Conservation (phyloP, 768 basidiomycete species). For the Russula sp. region DNA sequence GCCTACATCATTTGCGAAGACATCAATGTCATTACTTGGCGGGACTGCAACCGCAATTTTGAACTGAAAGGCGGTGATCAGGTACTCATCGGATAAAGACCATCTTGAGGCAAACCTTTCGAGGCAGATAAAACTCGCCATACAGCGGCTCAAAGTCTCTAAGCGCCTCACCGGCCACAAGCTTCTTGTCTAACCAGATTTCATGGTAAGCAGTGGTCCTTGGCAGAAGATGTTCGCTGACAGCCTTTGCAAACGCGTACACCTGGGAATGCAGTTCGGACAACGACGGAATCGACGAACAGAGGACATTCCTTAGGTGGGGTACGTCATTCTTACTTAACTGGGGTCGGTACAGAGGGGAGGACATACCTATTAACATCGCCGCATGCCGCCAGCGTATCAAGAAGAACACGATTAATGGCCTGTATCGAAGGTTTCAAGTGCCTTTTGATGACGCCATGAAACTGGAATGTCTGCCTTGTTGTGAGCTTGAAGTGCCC, state of each 20-base stretch:
- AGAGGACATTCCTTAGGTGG: slow-evolving; percentile 70
- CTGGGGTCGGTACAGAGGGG: background rate
- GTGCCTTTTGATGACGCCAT: slow-evolving; percentile 96
- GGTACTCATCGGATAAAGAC: slow-evolving; percentile 4
- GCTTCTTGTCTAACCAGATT: slow-evolving; percentile 98
- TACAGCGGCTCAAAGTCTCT: slow-evolving; percentile 97
- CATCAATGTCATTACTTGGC: slow-evolving; percentile 92
- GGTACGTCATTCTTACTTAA: slow-evolving; percentile 7
- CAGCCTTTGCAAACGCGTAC: slow-evolving; percentile 72
- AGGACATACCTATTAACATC: slow-evolving; percentile 81
- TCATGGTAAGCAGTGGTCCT: slow-evolving; percentile 94
- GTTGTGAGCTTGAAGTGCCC: slow-evolving; percentile 97
- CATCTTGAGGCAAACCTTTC: slow-evolving; percentile 52
- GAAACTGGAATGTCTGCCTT: slow-evolving; percentile 98
- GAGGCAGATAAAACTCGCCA: slow-evolving; percentile 92
- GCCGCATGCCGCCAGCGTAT: slow-evolving; percentile 96
- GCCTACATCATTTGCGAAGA: slow-evolving; percentile 93
- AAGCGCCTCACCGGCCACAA: slow-evolving; percentile 88
- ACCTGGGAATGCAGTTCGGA: slow-evolving; percentile 83
- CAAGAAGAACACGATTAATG: slow-evolving; percentile 84
- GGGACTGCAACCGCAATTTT: slow-evolving; percentile 96
- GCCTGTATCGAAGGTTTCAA: slow-evolving; percentile 94
- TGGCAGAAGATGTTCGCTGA: slow-evolving; percentile 84
- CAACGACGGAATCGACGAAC: slow-evolving; percentile 82
- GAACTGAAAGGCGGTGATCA: slow-evolving; percentile 48